Evolutionary conservation across 257 asterid species (phyloP).

Genomic region (Solanum sejunctum): DNA sequence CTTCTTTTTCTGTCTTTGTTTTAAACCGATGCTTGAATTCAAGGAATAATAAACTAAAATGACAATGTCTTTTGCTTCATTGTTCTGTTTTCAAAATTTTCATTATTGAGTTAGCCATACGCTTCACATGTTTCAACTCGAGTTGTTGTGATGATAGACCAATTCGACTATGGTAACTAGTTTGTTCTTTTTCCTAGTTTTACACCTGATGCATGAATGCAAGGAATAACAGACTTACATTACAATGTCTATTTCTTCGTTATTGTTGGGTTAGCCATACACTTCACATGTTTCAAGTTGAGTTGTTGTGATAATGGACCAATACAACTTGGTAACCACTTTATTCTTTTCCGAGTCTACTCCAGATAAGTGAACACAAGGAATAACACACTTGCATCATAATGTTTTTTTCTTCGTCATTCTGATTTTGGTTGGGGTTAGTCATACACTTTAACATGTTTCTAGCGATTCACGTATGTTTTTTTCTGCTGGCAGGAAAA

Average conservation of each 20-base stretch:
- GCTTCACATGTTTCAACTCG: not conserved
- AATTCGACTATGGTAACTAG: not conserved
- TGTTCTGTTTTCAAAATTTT: not conserved
- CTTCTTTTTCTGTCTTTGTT: not conserved
- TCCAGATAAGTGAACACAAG: too few relatives aligned
- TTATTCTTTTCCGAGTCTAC: not conserved
- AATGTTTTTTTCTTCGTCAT: not conserved
- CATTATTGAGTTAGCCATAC: not conserved
- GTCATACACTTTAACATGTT: not conserved
- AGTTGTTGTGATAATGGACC: not conserved
- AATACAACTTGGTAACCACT: not conserved
- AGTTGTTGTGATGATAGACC: not conserved
- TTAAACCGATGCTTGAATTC: not conserved
- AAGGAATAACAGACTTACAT: not conserved
- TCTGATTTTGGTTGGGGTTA: not conserved
- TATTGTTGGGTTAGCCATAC: not conserved
- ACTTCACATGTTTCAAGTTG: not conserved
- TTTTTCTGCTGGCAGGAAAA: constrained; percentile 46
- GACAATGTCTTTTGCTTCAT: not conserved
- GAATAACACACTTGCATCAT: not conserved
- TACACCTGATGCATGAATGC: not conserved
- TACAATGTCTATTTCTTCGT: not conserved
- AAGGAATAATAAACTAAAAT: not conserved
- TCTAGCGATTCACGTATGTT: not conserved
- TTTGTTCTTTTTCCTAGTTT: not conserved